These are phyloP conservation scores for Podospora australis DNA, from an alignment of 495 filamentous ascomycete genomes.

Conservation along the genomic window DNA sequence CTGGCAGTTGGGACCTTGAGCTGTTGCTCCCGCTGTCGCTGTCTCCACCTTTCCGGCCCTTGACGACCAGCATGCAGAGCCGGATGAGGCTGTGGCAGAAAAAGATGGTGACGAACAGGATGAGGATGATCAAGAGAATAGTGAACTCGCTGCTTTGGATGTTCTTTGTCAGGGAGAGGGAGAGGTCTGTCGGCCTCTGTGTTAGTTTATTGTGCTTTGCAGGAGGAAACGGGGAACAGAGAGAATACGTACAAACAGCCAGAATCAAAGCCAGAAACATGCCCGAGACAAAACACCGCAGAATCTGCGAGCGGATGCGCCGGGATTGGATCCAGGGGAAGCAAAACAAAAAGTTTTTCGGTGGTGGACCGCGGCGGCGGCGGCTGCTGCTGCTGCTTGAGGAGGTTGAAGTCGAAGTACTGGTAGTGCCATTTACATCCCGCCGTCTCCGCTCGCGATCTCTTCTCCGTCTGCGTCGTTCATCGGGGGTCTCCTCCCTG, in stretches of 20 bases:
- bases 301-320: slow-evolving; percentile 48
- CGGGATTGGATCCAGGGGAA: slow-evolving; percentile 48
- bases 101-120: slow-evolving; percentile 64
- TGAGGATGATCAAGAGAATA: slow-evolving; percentile 67
- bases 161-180: slow-evolving; percentile 55
- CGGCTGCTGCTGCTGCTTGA: not conserved
- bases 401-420: not conserved
- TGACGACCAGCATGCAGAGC: slow-evolving; percentile 57
- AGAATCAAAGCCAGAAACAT: slow-evolving; percentile 48
- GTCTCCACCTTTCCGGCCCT: slow-evolving; percentile 18
- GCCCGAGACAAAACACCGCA: slow-evolving; percentile 52
- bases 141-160: slow-evolving; percentile 58
- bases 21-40: slow-evolving; percentile 18
- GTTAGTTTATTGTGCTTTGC: slow-evolving; percentile 4
- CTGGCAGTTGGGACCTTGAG: slow-evolving; percentile 19
- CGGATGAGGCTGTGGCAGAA: slow-evolving; percentile 73
- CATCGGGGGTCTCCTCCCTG: slow-evolving; percentile 5
- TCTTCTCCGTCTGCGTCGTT: not conserved
- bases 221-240: not conserved
- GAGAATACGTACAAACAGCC: slow-evolving; percentile 48
- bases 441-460: not conserved
- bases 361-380: slow-evolving; percentile 15
- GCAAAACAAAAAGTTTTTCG: slow-evolving; percentile 42
- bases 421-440: not conserved
- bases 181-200: slow-evolving; percentile 48